These are phyloP conservation scores for Passalora sequoiae DNA, from an alignment of 2,329 filamentous ascomycete genomes.

Conservation along the genomic window DNA sequence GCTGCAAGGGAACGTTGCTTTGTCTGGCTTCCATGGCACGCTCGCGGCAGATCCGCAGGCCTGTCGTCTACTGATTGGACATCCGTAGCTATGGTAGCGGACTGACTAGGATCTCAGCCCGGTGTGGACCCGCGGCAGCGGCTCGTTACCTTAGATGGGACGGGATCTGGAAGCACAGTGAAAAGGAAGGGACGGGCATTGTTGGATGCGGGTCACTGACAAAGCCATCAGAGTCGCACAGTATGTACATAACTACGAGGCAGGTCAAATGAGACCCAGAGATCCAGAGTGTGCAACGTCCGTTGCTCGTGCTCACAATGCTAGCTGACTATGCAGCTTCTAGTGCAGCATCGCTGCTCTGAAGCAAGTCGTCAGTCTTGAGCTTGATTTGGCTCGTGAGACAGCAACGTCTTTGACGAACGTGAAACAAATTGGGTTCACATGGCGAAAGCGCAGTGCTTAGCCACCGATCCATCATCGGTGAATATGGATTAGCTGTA, in stretches of 20 bases:
- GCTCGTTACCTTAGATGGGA: background rate
- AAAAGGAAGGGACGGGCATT: background rate
- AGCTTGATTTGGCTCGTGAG: background rate
- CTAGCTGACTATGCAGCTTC: too few relatives aligned
- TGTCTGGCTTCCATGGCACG: background rate
- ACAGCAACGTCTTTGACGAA: background rate
- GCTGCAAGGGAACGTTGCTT: slow-evolving; percentile 4
- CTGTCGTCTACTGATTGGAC: background rate
- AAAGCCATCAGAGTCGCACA: too few relatives aligned
- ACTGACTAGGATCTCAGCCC: background rate
- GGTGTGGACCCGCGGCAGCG: background rate
- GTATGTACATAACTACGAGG: background rate
- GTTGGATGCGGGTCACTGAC: slow-evolving; percentile 4
- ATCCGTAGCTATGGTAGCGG: slow-evolving; percentile 1
- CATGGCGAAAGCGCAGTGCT: too few relatives aligned
- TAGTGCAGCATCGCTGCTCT: background rate
- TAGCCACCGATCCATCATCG: background rate
- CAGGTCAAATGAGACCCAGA: too few relatives aligned
- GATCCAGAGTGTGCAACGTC: too few relatives aligned
- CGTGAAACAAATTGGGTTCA: slow-evolving; percentile 1
- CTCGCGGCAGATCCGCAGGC: background rate
- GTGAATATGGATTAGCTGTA: slow-evolving; percentile 3
- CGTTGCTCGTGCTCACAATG: too few relatives aligned
- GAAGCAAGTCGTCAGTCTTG: background rate
- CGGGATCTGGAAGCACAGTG: background rate